These are phyloP conservation scores for Arthrobotrys entomopaga DNA, from an alignment of 2,329 filamentous ascomycete species.

Conservation along the genomic window DNA sequence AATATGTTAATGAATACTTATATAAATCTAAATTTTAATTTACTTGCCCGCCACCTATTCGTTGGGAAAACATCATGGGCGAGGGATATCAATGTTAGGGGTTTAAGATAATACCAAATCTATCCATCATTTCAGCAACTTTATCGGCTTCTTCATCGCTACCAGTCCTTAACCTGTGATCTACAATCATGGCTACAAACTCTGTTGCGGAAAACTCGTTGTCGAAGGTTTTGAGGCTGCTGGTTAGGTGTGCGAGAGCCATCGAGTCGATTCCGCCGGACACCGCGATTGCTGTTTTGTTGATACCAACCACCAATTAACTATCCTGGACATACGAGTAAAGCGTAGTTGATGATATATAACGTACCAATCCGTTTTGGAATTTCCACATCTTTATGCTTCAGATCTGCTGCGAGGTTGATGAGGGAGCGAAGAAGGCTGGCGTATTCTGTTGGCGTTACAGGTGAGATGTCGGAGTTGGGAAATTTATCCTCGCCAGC, in stretches of 20 bases:
- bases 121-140: constrained; percentile 63
- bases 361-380: constrained; percentile 37
- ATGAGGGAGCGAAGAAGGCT: constrained; percentile 11
- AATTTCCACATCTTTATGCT: constrained; percentile 1
- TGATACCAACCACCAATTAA: not conserved
- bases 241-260: constrained; percentile 83
- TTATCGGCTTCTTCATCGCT: constrained; percentile 67
- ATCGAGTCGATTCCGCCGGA: constrained; percentile 98
- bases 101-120: constrained; percentile 31
- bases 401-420: not conserved
- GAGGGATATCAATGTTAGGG: too few relatives aligned
- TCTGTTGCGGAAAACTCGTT: constrained; percentile 27
- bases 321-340: not conserved
- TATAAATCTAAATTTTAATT: too few relatives aligned
- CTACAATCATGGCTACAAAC: constrained; percentile 63
- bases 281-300: constrained; percentile 74
- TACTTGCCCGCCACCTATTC: too few relatives aligned
- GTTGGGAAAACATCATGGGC: not conserved
- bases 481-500: too few relatives aligned
- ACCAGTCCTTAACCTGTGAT: constrained; percentile 67
- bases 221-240: constrained; percentile 61
- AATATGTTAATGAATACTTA: not conserved
- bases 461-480: too few relatives aligned
- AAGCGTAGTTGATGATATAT: not conserved
- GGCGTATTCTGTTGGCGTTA: constrained; percentile 22